These are phyloP conservation scores for Solanum medicagineum DNA, from an alignment of 257 asterid species.

Conservation along the genomic window DNA sequence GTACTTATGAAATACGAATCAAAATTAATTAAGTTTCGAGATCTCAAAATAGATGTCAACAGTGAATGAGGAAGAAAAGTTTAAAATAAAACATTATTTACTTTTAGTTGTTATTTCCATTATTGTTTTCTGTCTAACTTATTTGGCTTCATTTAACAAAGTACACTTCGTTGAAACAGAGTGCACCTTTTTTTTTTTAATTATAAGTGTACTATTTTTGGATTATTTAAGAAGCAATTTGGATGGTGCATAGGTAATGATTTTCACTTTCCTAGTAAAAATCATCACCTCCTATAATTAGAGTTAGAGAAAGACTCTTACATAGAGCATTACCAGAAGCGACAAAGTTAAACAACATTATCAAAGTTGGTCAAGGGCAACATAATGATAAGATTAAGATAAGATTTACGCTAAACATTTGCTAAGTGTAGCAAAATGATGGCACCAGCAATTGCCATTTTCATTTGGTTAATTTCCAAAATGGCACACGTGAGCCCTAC, in stretches of 20 bases:
- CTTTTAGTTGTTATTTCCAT: background rate
- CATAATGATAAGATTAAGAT: slow-evolving; percentile 32
- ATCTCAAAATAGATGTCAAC: too few relatives aligned
- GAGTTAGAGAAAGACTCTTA: background rate
- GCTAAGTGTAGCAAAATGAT: slow-evolving; percentile 26
- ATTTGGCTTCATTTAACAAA: background rate
- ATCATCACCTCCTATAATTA: background rate
- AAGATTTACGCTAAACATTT: slow-evolving; percentile 19
- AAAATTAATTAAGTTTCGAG: too few relatives aligned
- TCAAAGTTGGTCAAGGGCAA: slow-evolving; percentile 28
- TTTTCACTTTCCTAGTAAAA: background rate
- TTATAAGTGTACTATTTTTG: background rate
- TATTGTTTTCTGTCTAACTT: background rate
- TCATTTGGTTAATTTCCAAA: slow-evolving; percentile 6
- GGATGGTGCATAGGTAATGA: background rate
- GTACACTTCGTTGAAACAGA: background rate
- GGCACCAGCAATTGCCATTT: slow-evolving; percentile 9
- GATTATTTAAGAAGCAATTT: background rate
- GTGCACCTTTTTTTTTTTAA: background rate
- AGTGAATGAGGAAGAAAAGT: too few relatives aligned
- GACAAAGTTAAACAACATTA: slow-evolving; percentile 1
- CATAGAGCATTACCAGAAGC: background rate
- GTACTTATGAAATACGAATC: too few relatives aligned
- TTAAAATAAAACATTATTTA: background rate
- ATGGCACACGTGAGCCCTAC: slow-evolving; percentile 20